Evolutionary conservation across 1,284 basidiomycete genomes (phyloP).

Genomic region (Neolentinus lepideus): DNA sequence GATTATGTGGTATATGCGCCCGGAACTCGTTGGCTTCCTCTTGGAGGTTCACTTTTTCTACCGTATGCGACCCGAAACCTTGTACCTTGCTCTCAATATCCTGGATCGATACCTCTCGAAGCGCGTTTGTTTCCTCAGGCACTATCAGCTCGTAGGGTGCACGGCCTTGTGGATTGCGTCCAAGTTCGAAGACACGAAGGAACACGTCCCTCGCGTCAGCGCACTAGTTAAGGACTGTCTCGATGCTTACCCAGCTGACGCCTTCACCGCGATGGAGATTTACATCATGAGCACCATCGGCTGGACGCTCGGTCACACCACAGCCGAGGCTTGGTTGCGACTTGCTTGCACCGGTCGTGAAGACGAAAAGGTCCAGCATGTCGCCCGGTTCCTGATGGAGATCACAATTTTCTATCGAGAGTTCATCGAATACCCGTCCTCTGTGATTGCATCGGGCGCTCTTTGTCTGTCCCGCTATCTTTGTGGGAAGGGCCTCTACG

Average conservation of each 20-base stretch:
- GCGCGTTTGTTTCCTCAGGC: slow-evolving; percentile 97
- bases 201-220: slow-evolving; percentile 91
- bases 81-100: slow-evolving; percentile 98
- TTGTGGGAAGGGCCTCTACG: slow-evolving; percentile 68
- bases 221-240: slow-evolving; percentile 94
- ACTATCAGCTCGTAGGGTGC: slow-evolving; percentile 98
- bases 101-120: slow-evolving; percentile 99
- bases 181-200: slow-evolving; percentile 99
- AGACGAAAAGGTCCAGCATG: slow-evolving; percentile 85
- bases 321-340: slow-evolving; percentile 95
- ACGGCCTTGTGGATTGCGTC: slow-evolving; percentile 98
- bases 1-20: slow-evolving; percentile 97
- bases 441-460: slow-evolving; percentile 82
- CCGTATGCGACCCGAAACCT: slow-evolving; percentile 93
- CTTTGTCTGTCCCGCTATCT: slow-evolving; percentile 87
- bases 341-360: slow-evolving; percentile 74
- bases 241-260: slow-evolving; percentile 91
- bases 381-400: slow-evolving; percentile 98
- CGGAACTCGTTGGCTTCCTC: slow-evolving; percentile 97
- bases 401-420: slow-evolving; percentile 96
- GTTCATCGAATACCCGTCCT: slow-evolving; percentile 83
- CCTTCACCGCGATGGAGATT: slow-evolving; percentile 96
- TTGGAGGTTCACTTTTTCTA: slow-evolving; percentile 98
- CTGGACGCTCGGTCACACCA: slow-evolving; percentile 97
- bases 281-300: slow-evolving; percentile 95